These are phyloP conservation scores for Torulaspora globosa DNA, from an alignment of 1,139 yeast genomes.

Conservation along the genomic window DNA sequence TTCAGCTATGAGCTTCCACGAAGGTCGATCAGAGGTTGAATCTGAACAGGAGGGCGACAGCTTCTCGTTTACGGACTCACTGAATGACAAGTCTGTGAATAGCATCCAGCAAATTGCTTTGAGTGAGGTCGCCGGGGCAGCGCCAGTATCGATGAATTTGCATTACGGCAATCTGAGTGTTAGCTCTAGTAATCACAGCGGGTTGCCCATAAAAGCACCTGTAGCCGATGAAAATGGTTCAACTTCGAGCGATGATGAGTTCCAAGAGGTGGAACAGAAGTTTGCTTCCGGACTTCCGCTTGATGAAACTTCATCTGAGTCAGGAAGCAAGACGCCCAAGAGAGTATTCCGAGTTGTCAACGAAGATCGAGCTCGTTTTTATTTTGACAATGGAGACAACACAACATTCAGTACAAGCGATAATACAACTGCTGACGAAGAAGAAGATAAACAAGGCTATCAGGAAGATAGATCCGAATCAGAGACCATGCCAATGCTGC, in stretches of 20 bases:
- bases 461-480: not conserved
- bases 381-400: slow-evolving; percentile 20
- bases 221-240: not conserved
- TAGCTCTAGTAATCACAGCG: not conserved
- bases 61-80: slow-evolving; percentile 27
- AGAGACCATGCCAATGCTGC: not conserved
- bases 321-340: slow-evolving; percentile 8
- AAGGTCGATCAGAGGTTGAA: slow-evolving; percentile 10
- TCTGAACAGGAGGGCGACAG: slow-evolving; percentile 15
- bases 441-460: slow-evolving; percentile 10
- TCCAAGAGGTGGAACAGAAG: not conserved
- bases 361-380: slow-evolving; percentile 32
- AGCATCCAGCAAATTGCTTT: slow-evolving; percentile 21
- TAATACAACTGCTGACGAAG: slow-evolving; percentile 16
- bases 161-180: slow-evolving; percentile 5
- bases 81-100: slow-evolving; percentile 19
- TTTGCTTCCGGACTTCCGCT: not conserved
- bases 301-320: not conserved
- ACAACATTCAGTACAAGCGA: slow-evolving; percentile 12
- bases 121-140: slow-evolving; percentile 14
- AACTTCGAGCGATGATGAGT: not conserved
- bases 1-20: not conserved
- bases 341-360: slow-evolving; percentile 33
- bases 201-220: not conserved
- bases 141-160: slow-evolving; percentile 12